Conservation (phyloP, 352 stramenopile genomes). For the Pythium sp. region DNA sequence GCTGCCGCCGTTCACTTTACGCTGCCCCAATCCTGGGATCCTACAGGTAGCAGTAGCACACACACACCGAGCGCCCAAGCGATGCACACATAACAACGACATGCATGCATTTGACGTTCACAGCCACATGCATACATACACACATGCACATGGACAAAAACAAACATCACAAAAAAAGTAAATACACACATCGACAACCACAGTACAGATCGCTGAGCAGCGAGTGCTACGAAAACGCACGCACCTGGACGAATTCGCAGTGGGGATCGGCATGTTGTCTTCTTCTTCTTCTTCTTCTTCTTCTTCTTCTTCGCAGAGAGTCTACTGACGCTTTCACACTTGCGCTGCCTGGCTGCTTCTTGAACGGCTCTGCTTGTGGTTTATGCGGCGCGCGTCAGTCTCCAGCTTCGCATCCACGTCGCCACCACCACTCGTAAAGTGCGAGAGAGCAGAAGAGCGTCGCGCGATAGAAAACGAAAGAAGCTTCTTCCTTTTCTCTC, state of each 20-base stretch:
- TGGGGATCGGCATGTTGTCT: slow-evolving; percentile 14
- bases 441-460: neutral
- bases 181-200: neutral
- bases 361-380: neutral
- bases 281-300: slow-evolving; percentile 3
- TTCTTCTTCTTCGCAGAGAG: neutral
- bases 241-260: slow-evolving; percentile 13
- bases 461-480: neutral
- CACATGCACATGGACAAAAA: neutral
- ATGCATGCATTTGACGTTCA: neutral
- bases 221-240: neutral
- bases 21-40: slow-evolving; percentile 21
- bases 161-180: slow-evolving; percentile 1
- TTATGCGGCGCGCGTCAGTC: neutral
- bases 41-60: slow-evolving; percentile 7
- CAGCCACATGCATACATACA: neutral
- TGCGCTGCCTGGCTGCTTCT: slow-evolving; percentile 2
- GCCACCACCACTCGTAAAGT: neutral
- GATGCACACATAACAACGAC: neutral
- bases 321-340: neutral
- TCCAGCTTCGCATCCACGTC: neutral
- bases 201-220: neutral
- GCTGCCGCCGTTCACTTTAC: slow-evolving; percentile 11
- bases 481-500: neutral
- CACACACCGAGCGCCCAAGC: neutral